These are phyloP conservation scores for Acacia acuminata DNA, from an alignment of 306 rosid species.

Conservation along the genomic window DNA sequence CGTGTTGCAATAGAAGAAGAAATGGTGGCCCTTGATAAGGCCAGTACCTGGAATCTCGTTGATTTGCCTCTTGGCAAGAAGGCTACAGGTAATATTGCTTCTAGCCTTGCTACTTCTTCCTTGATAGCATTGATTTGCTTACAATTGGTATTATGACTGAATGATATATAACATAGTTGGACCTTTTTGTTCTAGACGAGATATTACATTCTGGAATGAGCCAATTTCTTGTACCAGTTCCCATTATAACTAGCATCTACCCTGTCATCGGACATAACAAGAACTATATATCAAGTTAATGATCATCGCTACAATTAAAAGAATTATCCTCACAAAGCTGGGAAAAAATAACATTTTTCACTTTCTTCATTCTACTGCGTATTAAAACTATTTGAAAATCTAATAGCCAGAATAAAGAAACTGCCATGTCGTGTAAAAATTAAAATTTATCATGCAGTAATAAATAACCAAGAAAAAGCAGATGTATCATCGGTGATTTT, in stretches of 20 bases:
- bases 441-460: background rate
- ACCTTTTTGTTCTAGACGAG: background rate
- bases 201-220: constrained; percentile 44
- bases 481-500: constrained; percentile 36
- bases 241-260: constrained; percentile 33
- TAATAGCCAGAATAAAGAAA: background rate
- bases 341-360: background rate
- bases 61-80: no score
- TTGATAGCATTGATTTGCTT: no score
- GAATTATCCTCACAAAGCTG: background rate
- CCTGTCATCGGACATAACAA: constrained; percentile 5
- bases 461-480: background rate
- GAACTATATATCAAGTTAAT: background rate
- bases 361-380: background rate
- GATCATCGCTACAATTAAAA: background rate
- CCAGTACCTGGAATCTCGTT: no score
- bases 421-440: no score
- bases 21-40: no score
- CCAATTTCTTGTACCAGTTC: constrained; percentile 43
- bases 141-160: background rate
- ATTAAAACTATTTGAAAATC: background rate
- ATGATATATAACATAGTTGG: background rate
- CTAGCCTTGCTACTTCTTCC: no score
- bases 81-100: no score
- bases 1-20: no score